phyloP scores from a whole-genome alignment of 768 basidiomycete species.

The Suillus occidentalis region DNA sequence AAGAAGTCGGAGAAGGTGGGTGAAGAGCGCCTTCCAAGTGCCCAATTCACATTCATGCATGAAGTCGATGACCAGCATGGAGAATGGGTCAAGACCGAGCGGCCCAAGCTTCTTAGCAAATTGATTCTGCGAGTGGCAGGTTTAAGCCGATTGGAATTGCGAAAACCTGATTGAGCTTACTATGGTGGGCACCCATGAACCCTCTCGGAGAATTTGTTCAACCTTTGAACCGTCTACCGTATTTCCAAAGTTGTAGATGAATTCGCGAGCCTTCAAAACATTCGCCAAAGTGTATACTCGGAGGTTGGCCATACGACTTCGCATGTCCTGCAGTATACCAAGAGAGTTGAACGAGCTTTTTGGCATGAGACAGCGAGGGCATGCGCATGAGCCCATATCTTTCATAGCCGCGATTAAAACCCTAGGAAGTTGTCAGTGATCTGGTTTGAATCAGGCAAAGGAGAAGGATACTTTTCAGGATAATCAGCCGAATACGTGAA shows the following conservation, averaged over 20 bases:
- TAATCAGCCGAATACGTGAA: conserved; percentile 25
- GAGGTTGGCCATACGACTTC: neutral
- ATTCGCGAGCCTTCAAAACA: neutral
- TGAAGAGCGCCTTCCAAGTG: conserved; percentile 29
- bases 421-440: conserved; percentile 17
- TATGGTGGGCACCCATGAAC: no score
- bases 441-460: no score
- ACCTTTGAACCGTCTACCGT: no score
- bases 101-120: conserved; percentile 25
- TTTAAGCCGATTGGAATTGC: no score
- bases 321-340: conserved; percentile 9
- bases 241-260: neutral
- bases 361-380: conserved; percentile 17
- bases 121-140: conserved; percentile 22
- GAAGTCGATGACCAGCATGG: conserved; percentile 32
- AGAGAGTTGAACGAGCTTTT: neutral
- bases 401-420: conserved; percentile 4
- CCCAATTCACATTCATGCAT: conserved; percentile 42
- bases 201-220: no score
- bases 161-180: no score
- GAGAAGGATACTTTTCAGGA: conserved; percentile 17
- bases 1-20: conserved; percentile 21
- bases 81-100: conserved; percentile 22
- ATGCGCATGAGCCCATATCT: conserved; percentile 10
- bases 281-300: neutral